Base-by-base conservation (phyloP, 2,329 filamentous ascomycete genomes). In the Fonsecaea multimorphosa region DNA sequence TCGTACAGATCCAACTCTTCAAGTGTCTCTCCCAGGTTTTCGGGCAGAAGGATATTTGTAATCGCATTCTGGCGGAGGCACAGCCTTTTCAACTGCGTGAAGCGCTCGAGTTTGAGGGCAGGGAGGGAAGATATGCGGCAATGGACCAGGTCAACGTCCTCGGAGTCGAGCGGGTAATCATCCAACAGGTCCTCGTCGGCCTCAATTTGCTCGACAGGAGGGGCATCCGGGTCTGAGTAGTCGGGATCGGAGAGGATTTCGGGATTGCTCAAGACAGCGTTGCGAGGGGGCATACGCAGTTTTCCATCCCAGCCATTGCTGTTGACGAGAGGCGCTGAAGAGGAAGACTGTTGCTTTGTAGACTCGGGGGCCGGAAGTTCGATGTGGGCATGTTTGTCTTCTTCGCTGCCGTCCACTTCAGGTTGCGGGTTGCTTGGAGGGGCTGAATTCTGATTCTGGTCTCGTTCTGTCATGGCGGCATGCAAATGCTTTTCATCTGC, bases 1-100 rank as follows among this genome's bases (percentile, higher is more conserved):
- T 99, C 95, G 82, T 99, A 99, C 66, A 99, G 85, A 74, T 99
- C 95, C 58, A 99, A 85, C 66, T 99, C 95, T 73, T 87, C 81
- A 46, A 99, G 82, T 0, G 87, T 91, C 1, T 81, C 76, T 36
- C 87, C 87, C 60, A 96, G 80, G 38, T 79, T 78, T 3, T 85
- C 82, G 3, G 97, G 87, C 8, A 94, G 88, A 32, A 92, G 87
- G 76, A 98, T 91, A 56, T 87, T 82, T 69, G 91, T 85, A 76
- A 99, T 95, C 71, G 87, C 86, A 77, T 99, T 99, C 77, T 99
- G 94, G 56, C 95, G 92, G 22, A 99, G 88, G 76, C 94, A 97
- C 72, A 99, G 81, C 73, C 91, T 84, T 81, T 85, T 83, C 29
- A 93, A 84, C 61, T 91, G 86, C 65, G 83, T 85, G 80, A 99